Base-by-base conservation (phyloP, 805 yeast genomes). In the Starmerella tilneyi region DNA sequence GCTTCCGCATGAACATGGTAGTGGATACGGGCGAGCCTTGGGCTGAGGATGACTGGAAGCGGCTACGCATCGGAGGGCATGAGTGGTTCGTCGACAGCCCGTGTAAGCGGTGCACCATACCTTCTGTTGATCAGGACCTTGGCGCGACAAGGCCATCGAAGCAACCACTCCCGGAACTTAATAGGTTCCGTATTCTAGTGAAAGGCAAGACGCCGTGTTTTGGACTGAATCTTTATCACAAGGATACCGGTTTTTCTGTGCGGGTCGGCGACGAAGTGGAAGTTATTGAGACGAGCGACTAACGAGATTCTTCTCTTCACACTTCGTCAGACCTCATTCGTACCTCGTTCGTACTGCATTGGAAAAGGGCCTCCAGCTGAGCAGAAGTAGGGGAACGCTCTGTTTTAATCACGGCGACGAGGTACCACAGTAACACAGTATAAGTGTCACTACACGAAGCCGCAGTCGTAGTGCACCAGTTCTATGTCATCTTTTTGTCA, bases 1-100 rank as follows among this genome's bases (percentile, higher is more conserved):
- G 61, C 47, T 62, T 63, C 46, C 46, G 66, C 11, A 62, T 64
- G 33, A 63, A 63, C 43, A 28, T 63, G 23, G 56, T 60, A 7
- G 45, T 61, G 9, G 51, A 48, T 15, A 57, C 61, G 4, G 56
- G 49, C n/a, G 58, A 56, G 45, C 55, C 66, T 12, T 63, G 56
- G 56, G 58, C 52, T 22, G 66, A 61, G 35, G 66, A 63, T 40
- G 60, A 56, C 41, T 63, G 64, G 64, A 46, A 50, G n/a, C 27
- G 31, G 15, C 37, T 62, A 20, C 20, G 32, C 17, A 48, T 61
- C 19, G 56, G 53, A 13, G 51, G 40, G 15, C 55, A 59, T 40
- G 45, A 35, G 13, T 60, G 59, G 59, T 41, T 43, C 22, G 57
- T 62, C 3, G 51, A 59, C 16, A 48, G 55, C 20, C 54, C 56